Evolutionary conservation across 1,139 yeast genomes (phyloP), one percentile per base, ranked within the genome.

Genomic region (Geotrichum fermentans): DNA sequence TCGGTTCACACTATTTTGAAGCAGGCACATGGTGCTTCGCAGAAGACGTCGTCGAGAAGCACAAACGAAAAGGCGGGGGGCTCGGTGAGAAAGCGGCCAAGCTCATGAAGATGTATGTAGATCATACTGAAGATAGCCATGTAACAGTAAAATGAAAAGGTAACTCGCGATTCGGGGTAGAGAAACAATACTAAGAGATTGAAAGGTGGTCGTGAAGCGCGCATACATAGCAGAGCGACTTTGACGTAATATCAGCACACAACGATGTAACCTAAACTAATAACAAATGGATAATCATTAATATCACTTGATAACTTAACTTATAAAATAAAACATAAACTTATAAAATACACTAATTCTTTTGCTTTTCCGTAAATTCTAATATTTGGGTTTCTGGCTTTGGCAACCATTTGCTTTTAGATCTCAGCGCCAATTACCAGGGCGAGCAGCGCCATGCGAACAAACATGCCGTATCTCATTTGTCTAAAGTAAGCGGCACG

Each of bases 401-500:
- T n/a, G n/a, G n/a, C n/a, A n/a, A n/a, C n/a, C n/a, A n/a, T n/a
- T n/a, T n/a, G n/a, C n/a, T n/a, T 30, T 24, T 24, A 42, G 29
- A 35, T 33, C 43, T 60, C 68, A 37, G 61, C 86, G 62, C 98
- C 98, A 71, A 94, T 81, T 57, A 94, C 98, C 95, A 92, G 85
- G 54, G 97, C 97, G 68, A 94, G 78, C 58, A 94, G 74, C 17
- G 98, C 98, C 99, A 94, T 94, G 78, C 99, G 88, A 49, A 94
- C 96, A 67, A 82, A 94, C 70, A 94, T 77, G 55, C 99, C 99
- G 66, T 92, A 92, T 71, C 94, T 84, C 97, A 92, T 92, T 76
- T 90, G 97, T 80, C 98, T 86, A 77, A 92, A 92, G 75, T 92
- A 92, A 54, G 97, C 97, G 58, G 98, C 97, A 71, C 98, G 85